Evolutionary conservation across 2,329 filamentous ascomycete genomes (phyloP).

Genomic region (Monosporascus sp.): DNA sequence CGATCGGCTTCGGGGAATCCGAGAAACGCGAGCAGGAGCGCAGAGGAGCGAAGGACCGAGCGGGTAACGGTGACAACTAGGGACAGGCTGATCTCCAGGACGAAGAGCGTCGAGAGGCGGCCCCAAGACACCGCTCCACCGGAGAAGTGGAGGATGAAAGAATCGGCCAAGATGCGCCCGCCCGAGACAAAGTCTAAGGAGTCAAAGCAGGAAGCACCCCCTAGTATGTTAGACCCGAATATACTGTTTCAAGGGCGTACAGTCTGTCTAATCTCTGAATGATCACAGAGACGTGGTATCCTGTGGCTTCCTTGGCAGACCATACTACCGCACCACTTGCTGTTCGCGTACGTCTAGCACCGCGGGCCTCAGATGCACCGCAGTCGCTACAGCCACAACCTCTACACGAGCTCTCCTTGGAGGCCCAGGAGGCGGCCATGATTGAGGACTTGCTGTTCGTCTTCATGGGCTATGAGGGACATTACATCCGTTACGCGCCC

Average conservation of each 20-base stretch:
- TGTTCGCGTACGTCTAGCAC: slow-evolving; percentile 54
- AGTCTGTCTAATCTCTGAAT: slow-evolving; percentile 20
- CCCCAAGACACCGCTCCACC: slow-evolving; percentile 26
- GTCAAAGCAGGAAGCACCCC: slow-evolving; percentile 41
- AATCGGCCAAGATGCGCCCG: slow-evolving; percentile 36
- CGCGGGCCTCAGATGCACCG: slow-evolving; percentile 72
- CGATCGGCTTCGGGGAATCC: slow-evolving; percentile 54
- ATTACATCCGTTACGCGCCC: slow-evolving; percentile 84
- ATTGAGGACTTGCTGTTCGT: slow-evolving; percentile 90
- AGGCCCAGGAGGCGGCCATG: slow-evolving; percentile 80
- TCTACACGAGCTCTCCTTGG: slow-evolving; percentile 67
- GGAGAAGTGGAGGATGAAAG: slow-evolving; percentile 32
- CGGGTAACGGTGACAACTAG: slow-evolving; percentile 53
- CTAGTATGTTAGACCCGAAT: slow-evolving; percentile 35
- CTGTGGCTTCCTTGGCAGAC: slow-evolving; percentile 68
- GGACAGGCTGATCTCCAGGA: slow-evolving; percentile 57
- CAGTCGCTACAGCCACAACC: slow-evolving; percentile 61
- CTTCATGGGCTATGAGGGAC: slow-evolving; percentile 98
- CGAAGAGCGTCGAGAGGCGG: slow-evolving; percentile 52
- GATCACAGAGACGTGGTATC: slow-evolving; percentile 61
- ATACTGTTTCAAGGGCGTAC: neutral
- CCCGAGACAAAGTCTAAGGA: slow-evolving; percentile 42
- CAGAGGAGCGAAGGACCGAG: slow-evolving; percentile 55
- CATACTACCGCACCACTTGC: slow-evolving; percentile 53
- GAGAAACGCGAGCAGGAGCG: slow-evolving; percentile 41